Conservation (phyloP, 495 filamentous ascomycete species). For the Aspergillus conjunctus region DNA sequence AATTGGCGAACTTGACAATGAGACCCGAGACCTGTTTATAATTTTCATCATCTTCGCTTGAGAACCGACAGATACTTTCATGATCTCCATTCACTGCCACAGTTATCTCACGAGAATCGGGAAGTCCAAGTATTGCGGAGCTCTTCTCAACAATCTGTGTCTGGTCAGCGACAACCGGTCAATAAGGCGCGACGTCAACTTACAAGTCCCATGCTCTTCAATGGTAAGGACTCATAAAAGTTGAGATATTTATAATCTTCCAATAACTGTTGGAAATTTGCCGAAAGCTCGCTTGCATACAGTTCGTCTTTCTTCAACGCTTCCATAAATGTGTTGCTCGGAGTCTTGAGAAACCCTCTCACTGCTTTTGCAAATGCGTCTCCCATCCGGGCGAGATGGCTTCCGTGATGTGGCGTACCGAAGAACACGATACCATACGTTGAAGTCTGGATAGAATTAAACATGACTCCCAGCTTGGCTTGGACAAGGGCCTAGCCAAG, state of each 20-base stretch:
- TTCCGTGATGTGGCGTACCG: slow-evolving; percentile 21
- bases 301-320: slow-evolving; percentile 25
- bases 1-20: slow-evolving; percentile 13
- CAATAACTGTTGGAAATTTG: slow-evolving; percentile 30
- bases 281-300: slow-evolving; percentile 22
- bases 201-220: slow-evolving; percentile 20
- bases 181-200: background rate
- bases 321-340: slow-evolving; percentile 30
- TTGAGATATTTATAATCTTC: slow-evolving; percentile 29
- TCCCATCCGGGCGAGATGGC: slow-evolving; percentile 29
- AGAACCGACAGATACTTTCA: slow-evolving; percentile 32
- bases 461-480: slow-evolving; percentile 26
- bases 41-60: slow-evolving; percentile 24
- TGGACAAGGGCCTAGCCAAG: slow-evolving; percentile 22
- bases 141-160: slow-evolving; percentile 30
- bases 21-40: slow-evolving; percentile 28
- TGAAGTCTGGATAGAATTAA: slow-evolving; percentile 22
- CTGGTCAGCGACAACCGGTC: background rate
- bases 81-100: slow-evolving; percentile 30
- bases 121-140: slow-evolving; percentile 30
- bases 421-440: slow-evolving; percentile 33
- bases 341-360: slow-evolving; percentile 25
- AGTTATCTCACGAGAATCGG: slow-evolving; percentile 29
- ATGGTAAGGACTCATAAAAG: slow-evolving; percentile 33
- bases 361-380: slow-evolving; percentile 26